Evolutionary conservation across 2,329 filamentous ascomycete species (phyloP).

Genomic region (Verticillium nubilum): DNA sequence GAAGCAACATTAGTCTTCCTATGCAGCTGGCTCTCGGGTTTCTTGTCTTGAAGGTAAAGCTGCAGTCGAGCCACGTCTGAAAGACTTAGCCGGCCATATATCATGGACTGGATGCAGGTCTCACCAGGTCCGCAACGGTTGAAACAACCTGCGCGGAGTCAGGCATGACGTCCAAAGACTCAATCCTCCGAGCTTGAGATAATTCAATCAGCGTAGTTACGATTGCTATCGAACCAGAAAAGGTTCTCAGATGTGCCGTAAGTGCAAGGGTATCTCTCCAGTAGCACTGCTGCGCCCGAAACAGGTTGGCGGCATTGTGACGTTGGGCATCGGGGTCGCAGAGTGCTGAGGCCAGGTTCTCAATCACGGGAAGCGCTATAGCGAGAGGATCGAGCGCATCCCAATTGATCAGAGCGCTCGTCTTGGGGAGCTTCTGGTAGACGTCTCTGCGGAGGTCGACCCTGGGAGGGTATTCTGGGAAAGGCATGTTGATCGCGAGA

Average conservation of each 20-base stretch:
- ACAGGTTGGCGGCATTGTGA: background rate
- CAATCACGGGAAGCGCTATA: background rate
- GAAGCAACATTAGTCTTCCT: slow-evolving; percentile 26
- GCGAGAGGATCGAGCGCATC: background rate
- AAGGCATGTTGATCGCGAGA: background rate
- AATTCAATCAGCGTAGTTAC: background rate
- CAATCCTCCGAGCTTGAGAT: background rate
- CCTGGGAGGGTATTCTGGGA: slow-evolving; percentile 5
- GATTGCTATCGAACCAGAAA: slow-evolving; percentile 3
- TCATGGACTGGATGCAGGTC: background rate
- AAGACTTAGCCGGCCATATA: too few relatives aligned
- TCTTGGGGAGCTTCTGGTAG: slow-evolving; percentile 5
- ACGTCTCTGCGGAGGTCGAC: slow-evolving; percentile 7
- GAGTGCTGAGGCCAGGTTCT: background rate
- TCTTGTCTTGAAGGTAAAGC: slow-evolving; percentile 23
- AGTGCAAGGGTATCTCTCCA: slow-evolving; percentile 10
- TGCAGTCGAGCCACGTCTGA: slow-evolving; percentile 9
- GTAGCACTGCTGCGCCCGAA: background rate
- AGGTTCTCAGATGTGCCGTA: slow-evolving; percentile 10
- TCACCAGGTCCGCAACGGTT: slow-evolving; percentile 6
- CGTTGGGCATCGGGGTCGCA: background rate
- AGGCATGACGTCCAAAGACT: background rate
- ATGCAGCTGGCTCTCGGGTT: slow-evolving; percentile 21
- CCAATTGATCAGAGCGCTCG: slow-evolving; percentile 2
- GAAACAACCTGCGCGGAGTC: slow-evolving; percentile 2